These are phyloP conservation scores for Raddia guianensis DNA, from an alignment of 176 grass and related monocot genomes.

Conservation along the genomic window DNA sequence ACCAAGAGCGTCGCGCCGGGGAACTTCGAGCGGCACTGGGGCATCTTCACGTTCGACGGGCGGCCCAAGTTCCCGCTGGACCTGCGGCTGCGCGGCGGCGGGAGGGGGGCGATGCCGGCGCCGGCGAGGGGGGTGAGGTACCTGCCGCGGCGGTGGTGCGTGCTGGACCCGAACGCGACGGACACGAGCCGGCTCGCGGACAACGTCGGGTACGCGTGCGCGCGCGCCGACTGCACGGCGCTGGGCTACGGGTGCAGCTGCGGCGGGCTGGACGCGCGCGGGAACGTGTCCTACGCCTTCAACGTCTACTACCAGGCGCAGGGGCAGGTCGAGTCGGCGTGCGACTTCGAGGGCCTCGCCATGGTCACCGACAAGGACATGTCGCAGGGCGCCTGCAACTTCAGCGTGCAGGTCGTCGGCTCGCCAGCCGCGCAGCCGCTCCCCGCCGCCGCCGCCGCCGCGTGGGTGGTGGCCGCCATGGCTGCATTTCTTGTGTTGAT, in stretches of 20 bases:
- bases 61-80: constrained; percentile 71
- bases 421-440: neutral
- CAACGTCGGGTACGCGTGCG: constrained; percentile 54
- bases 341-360: constrained; percentile 64
- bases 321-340: constrained; percentile 53
- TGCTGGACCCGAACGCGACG: constrained; percentile 36
- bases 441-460: neutral
- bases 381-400: constrained; percentile 40
- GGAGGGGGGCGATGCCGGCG: neutral
- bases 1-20: constrained; percentile 86
- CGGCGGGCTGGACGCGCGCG: constrained; percentile 36
- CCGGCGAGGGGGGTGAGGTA: constrained; percentile 52
- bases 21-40: constrained; percentile 92
- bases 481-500: constrained; percentile 13
- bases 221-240: constrained; percentile 60
- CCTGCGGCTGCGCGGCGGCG: neutral
- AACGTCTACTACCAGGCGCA: constrained; percentile 64
- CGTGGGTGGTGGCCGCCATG: neutral
- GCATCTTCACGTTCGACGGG: constrained; percentile 76
- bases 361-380: constrained; percentile 48
- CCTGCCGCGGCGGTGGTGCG: constrained; percentile 60
- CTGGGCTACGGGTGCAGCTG: constrained; percentile 58
- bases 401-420: constrained; percentile 44
- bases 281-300: constrained; percentile 67
- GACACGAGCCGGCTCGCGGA: constrained; percentile 10